A percentile compares a stretch with the other conserved stretches of the same genome.
phyloP scores from a whole-genome alignment of 148 eudicot species.

The Polygonum maritimum region DNA sequence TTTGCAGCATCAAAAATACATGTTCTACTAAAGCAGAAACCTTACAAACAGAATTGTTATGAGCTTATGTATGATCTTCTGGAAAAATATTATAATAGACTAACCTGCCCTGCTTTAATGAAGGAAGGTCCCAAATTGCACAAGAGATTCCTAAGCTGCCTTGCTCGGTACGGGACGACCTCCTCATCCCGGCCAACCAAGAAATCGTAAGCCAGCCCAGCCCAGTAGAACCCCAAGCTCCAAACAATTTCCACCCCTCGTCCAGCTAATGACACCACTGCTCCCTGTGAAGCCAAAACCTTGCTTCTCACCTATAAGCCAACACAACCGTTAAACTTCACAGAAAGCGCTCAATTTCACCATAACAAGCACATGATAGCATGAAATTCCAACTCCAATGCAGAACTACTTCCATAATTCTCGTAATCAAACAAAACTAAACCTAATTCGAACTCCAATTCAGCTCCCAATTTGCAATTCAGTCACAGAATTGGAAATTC shows the following conservation, averaged over 20 bases:
- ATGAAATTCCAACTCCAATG: not conserved
- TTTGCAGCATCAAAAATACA: not conserved
- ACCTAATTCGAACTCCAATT: not conserved
- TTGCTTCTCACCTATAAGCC: constrained; percentile 64
- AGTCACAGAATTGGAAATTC: not conserved
- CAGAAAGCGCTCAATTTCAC: not conserved
- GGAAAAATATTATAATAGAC: not conserved
- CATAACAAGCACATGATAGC: not conserved
- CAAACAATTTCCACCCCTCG: constrained; percentile 92
- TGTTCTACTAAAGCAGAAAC: not conserved
- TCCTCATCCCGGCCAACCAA: constrained; percentile 83
- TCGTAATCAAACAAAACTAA: not conserved
- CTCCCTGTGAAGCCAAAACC: constrained; percentile 82
- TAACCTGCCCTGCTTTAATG: constrained; percentile 97
- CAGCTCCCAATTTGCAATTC: not conserved
- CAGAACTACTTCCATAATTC: not conserved
- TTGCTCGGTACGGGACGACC: constrained; percentile 91
- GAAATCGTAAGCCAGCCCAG: constrained; percentile 66
- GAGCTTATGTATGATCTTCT: not conserved
- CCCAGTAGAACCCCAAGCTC: constrained; percentile 84
- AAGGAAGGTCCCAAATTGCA: constrained; percentile 93
- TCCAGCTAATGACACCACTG: constrained; percentile 60
- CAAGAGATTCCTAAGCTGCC: constrained; percentile 79
- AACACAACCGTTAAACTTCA: constrained; percentile 9
- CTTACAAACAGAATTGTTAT: not conserved